A percentile compares a stretch with the other conserved stretches of the same genome.
Conservation (phyloP, 257 asterid species). For the Scutellaria galericulata region DNA sequence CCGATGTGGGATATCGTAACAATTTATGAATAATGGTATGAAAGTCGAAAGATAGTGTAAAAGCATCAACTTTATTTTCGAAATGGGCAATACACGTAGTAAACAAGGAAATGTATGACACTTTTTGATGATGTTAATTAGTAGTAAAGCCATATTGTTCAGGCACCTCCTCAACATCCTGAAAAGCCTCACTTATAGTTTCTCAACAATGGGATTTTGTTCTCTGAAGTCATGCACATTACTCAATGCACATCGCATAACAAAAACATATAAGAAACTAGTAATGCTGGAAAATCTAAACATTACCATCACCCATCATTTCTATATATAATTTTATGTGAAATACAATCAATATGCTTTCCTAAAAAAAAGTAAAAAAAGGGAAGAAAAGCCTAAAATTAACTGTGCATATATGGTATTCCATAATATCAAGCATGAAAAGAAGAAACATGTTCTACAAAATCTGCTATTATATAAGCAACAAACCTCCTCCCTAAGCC, state of each 20-base stretch:
- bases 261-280: background rate
- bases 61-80: conserved; percentile 5
- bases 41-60: background rate
- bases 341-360: background rate
- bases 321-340: background rate
- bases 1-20: too few species aligned
- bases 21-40: too few species aligned
- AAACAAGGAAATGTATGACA: background rate
- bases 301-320: background rate
- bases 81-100: background rate
- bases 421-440: background rate
- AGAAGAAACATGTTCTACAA: background rate
- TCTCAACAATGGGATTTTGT: background rate
- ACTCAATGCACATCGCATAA: background rate
- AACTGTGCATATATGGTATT: conserved; percentile 4
- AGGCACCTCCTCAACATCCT: background rate
- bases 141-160: background rate
- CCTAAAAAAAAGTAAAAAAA: background rate
- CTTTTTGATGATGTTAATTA: background rate
- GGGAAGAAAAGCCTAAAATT: background rate
- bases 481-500: conserved; percentile 58
- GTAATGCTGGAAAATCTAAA: background rate
- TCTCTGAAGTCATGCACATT: conserved; percentile 2
- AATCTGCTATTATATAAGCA: background rate
- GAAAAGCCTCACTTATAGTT: background rate